phyloP scores from a whole-genome alignment of 441 rosid species.

The Viola pubescens region DNA sequence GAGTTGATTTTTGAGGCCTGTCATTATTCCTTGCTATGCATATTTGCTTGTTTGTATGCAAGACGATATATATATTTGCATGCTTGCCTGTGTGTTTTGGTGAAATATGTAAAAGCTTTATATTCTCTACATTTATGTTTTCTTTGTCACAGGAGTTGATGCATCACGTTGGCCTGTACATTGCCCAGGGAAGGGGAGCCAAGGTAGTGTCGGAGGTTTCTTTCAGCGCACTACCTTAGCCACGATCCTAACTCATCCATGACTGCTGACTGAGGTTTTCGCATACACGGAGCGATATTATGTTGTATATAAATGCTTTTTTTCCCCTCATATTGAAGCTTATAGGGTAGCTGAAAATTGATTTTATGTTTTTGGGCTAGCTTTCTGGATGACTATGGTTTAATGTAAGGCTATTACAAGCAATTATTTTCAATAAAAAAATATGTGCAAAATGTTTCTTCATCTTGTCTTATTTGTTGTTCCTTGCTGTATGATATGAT shows the following conservation, averaged over 20 bases:
- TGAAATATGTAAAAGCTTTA: not conserved
- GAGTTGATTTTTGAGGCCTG: too few species aligned
- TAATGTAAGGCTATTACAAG: too few species aligned
- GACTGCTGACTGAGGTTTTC: not conserved
- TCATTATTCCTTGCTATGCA: too few species aligned
- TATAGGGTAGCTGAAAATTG: too few species aligned
- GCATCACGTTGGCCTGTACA: conserved; percentile 85
- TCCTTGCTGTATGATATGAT: too few species aligned
- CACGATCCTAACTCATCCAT: not conserved
- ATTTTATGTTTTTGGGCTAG: too few species aligned
- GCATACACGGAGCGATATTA: not conserved
- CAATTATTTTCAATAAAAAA: too few species aligned
- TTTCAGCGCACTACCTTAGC: conserved; percentile 22
- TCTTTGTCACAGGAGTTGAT: conserved; percentile 57
- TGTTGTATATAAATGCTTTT: not conserved
- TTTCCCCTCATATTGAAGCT: not conserved
- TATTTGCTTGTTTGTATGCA: too few species aligned
- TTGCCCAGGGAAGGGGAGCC: conserved; percentile 87
- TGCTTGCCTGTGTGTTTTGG: not conserved
- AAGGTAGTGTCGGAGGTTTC: conserved; percentile 63
- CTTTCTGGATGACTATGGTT: too few species aligned
- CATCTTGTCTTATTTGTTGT: too few species aligned
- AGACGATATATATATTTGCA: too few species aligned
- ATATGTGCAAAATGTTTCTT: too few species aligned
- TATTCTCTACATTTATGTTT: not conserved